Percentiles rank a stretch among this genome's conserved stretches.
phyloP scores from a whole-genome alignment of 2,329 filamentous ascomycete species.

The Cercospora brassicicola region DNA sequence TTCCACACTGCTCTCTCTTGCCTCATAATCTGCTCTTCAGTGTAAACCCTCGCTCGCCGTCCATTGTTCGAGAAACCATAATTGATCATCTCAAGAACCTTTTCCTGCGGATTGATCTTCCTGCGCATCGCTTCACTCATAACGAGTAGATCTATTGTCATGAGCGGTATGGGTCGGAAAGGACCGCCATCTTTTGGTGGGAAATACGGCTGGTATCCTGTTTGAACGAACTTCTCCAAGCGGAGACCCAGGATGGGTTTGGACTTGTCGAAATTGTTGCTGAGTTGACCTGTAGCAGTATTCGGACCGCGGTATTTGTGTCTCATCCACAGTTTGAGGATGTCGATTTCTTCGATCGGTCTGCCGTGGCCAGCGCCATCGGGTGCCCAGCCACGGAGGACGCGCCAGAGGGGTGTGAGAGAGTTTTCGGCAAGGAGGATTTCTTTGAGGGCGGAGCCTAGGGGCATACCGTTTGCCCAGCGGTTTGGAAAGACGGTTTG shows the following conservation, averaged over 20 bases:
- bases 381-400: constrained; percentile 58
- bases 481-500: constrained; percentile 10
- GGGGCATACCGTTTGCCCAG: constrained; percentile 24
- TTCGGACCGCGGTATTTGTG: constrained; percentile 52
- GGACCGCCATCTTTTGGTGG: constrained; percentile 8
- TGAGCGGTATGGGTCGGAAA: constrained; percentile 15
- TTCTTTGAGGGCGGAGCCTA: constrained; percentile 51
- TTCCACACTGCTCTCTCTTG: constrained; percentile 13
- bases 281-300: constrained; percentile 24
- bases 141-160: constrained; percentile 48
- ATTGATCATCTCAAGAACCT: constrained; percentile 59
- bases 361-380: constrained; percentile 19
- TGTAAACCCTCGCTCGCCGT: neutral
- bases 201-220: constrained; percentile 17
- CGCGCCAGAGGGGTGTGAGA: constrained; percentile 52
- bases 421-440: constrained; percentile 48
- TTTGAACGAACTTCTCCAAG: constrained; percentile 14
- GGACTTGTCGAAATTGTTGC: constrained; percentile 14
- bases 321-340: constrained; percentile 58
- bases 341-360: constrained; percentile 47
- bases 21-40: constrained; percentile 12
- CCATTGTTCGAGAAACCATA: constrained; percentile 53
- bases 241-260: constrained; percentile 55
- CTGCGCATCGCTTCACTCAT: constrained; percentile 57
- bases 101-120: constrained; percentile 54